A percentile compares a stretch with the other conserved stretches of the same genome.
Evolutionary conservation across 1,139 yeast species (phyloP).

Genomic region (Pichia sp.): DNA sequence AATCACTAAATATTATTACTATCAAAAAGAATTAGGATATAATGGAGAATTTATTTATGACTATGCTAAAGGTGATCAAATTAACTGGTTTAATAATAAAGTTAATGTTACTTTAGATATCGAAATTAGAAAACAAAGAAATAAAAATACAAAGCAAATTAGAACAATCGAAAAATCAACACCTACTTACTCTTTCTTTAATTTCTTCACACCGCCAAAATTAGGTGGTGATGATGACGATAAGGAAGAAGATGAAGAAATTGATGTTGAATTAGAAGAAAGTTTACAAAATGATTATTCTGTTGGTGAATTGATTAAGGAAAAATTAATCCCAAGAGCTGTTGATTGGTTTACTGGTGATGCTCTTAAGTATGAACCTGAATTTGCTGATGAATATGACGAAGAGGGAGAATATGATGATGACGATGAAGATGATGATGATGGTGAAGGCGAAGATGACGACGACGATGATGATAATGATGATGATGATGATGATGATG

Average conservation of each 20-base stretch:
- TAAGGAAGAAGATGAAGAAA: slow-evolving; percentile 52
- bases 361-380: slow-evolving; percentile 66
- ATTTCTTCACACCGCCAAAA: slow-evolving; percentile 88
- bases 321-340: slow-evolving; percentile 91
- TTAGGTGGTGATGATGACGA: slow-evolving; percentile 45
- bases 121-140: slow-evolving; percentile 96
- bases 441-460: slow-evolving; percentile 32
- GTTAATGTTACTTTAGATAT: slow-evolving; percentile 77
- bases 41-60: slow-evolving; percentile 96
- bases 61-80: slow-evolving; percentile 87
- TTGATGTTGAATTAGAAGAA: slow-evolving; percentile 71
- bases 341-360: slow-evolving; percentile 98
- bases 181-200: slow-evolving; percentile 90
- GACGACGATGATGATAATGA: slow-evolving; percentile 7
- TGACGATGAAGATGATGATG: slow-evolving; percentile 48
- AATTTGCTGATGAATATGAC: slow-evolving; percentile 33
- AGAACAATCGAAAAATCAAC: slow-evolving; percentile 93
- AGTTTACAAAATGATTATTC: slow-evolving; percentile 90
- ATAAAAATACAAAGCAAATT: slow-evolving; percentile 94
- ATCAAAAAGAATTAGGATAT: slow-evolving; percentile 90
- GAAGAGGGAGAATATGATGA: slow-evolving; percentile 16
- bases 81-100: slow-evolving; percentile 79
- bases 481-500: slow-evolving; percentile 2
- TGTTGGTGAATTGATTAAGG: slow-evolving; percentile 94
- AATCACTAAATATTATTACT: slow-evolving; percentile 81